Evolutionary conservation across 2,329 filamentous ascomycete genomes (phyloP), one percentile per base, ranked within the genome.

Genomic region (Anisogramma anomala): DNA sequence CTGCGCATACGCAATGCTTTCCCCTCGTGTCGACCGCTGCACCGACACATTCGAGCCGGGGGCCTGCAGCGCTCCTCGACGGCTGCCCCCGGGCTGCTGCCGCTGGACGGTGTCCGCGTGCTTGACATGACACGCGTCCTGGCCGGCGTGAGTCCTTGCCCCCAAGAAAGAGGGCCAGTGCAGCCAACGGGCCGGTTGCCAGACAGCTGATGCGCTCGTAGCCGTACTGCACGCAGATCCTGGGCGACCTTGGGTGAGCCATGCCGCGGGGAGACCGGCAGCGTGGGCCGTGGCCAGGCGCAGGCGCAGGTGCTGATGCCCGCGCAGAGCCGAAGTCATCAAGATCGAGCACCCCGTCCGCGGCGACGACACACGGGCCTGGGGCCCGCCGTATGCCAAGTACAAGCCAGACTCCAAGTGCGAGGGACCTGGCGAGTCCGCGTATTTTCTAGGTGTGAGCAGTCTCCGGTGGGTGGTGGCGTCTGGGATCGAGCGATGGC

Each of bases 191-290:
- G 13, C 8, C n/a, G n/a, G n/a, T 11, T n/a, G 27, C 23, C 14
- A 31, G 5, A 5, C 10, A n/a, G n/a, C n/a, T n/a, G n/a, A n/a
- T n/a, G n/a, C n/a, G n/a, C n/a, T n/a, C 22, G 42, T 54, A 96
- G 86, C 91, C 91, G 50, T 96, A 96, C 57, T 95, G 87, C 55
- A 96, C 91, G 27, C 91, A 98, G 60, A 95, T 98, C 40, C 66
- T 98, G 8, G 91, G 89, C 42, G 91, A 98, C 62, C 72, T 98
- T 52, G 91, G 91, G 89, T 94, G 77, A 60, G 77, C 11, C 26
- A 47, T 44, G 32, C 48, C 42, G 46, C 47, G n/a, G n/a, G n/a
- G n/a, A n/a, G n/a, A n/a, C n/a, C n/a, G n/a, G n/a, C n/a, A n/a
- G n/a, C n/a, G n/a, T n/a, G n/a, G n/a, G n/a, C n/a, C n/a, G n/a